Conservation (phyloP, 2,329 filamentous ascomycete species). For the Alternaria ventricosa region DNA sequence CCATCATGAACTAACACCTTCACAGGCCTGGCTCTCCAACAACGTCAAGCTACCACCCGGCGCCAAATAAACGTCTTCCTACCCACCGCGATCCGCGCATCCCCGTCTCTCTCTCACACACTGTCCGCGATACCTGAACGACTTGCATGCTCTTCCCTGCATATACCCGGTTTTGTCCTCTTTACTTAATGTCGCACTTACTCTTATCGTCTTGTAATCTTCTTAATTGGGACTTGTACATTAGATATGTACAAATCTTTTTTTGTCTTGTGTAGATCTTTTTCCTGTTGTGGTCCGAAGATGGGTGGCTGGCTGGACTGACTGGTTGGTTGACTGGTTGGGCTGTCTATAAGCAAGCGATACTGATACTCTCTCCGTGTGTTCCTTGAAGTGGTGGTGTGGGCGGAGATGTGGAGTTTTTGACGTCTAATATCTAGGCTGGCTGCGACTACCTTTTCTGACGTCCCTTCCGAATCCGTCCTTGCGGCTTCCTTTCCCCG, state of each 20-base stretch:
- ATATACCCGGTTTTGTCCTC: conserved; percentile 47
- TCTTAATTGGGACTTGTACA: background rate
- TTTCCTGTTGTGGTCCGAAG: background rate
- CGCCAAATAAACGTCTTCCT: conserved; percentile 38
- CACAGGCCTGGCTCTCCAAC: conserved; percentile 57
- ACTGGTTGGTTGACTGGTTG: background rate
- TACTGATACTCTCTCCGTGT: background rate
- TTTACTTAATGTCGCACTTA: background rate
- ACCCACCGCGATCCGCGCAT: background rate
- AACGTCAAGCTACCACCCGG: conserved; percentile 56
- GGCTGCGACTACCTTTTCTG: background rate
- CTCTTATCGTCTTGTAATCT: conserved; percentile 9
- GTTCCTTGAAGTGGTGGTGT: background rate
- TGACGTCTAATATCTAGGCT: background rate
- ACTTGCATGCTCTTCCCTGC: conserved; percentile 46
- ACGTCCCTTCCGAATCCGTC: background rate
- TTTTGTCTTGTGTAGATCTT: background rate
- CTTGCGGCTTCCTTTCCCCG: background rate
- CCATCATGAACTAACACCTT: background rate
- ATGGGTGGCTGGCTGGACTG: background rate
- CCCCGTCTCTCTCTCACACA: background rate
- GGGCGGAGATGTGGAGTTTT: background rate
- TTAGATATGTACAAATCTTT: background rate
- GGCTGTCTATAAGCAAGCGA: background rate
- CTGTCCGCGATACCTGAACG: conserved; percentile 35